Percentiles rank a stretch among this genome's conserved stretches.
Evolutionary conservation across 495 filamentous ascomycete species (phyloP).

Genomic region (Penicillium cinerascens): DNA sequence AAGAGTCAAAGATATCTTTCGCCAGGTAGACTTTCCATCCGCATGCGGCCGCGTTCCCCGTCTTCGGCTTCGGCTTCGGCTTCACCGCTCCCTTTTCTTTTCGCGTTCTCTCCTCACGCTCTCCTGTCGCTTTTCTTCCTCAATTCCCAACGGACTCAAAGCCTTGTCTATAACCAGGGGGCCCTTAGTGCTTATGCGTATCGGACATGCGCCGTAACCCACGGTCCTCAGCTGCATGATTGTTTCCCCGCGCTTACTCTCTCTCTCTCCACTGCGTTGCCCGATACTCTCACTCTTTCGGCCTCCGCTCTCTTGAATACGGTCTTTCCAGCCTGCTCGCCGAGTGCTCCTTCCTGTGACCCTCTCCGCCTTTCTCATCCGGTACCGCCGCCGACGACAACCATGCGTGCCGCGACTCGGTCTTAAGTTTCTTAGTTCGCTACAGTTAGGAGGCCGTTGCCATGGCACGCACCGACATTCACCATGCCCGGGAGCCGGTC

Average conservation of each 20-base stretch:
- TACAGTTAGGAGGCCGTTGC: constrained; percentile 8
- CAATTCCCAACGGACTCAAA: background rate
- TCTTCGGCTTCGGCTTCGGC: constrained; percentile 6
- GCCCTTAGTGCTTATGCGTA: constrained; percentile 1
- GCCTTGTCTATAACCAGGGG: background rate
- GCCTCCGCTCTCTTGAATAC: background rate
- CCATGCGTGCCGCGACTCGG: constrained; percentile 17
- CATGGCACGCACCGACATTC: constrained; percentile 26
- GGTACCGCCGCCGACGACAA: background rate
- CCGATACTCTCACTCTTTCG: background rate
- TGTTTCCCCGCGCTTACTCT: constrained; percentile 12
- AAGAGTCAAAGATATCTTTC: background rate
- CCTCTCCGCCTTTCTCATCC: background rate
- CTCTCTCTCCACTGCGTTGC: too few species aligned
- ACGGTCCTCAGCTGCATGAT: constrained; percentile 13
- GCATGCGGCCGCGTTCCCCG: constrained; percentile 18
- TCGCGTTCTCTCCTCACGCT: background rate
- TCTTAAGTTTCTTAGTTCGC: constrained; percentile 9
- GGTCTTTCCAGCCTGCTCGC: background rate
- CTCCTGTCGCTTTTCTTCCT: background rate
- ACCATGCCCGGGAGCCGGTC: constrained; percentile 18
- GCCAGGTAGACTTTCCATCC: background rate
- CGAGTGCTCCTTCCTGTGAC: background rate
- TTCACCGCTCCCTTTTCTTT: constrained; percentile 10
- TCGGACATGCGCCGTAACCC: constrained; percentile 14